These are phyloP conservation scores for Coprinellus micaceus DNA, from an alignment of 768 basidiomycete species.

Conservation along the genomic window DNA sequence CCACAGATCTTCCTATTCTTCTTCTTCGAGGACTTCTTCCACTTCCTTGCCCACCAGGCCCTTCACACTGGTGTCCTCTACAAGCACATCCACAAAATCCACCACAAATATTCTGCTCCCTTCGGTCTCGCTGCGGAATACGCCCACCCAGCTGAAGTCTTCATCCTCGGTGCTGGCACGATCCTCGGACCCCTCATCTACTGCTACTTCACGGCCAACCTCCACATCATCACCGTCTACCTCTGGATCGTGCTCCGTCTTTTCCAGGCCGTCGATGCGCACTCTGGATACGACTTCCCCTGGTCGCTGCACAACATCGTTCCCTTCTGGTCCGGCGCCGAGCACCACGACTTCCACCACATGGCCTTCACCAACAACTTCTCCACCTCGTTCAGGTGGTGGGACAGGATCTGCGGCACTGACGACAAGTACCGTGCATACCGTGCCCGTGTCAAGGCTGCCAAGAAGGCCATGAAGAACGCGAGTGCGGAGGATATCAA, in stretches of 20 bases:
- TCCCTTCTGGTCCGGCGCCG: slow-evolving; percentile 96
- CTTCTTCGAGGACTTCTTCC: slow-evolving; percentile 93
- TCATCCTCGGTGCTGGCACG: slow-evolving; percentile 91
- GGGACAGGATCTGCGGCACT: slow-evolving; percentile 85
- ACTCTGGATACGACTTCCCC: slow-evolving; percentile 96
- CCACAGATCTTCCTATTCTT: slow-evolving; percentile 88
- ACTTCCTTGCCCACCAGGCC: slow-evolving; percentile 89
- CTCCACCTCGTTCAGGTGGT: slow-evolving; percentile 93
- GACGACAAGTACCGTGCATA: slow-evolving; percentile 87
- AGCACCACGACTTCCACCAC: slow-evolving; percentile 98
- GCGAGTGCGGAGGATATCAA: slow-evolving; percentile 50
- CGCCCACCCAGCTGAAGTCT: slow-evolving; percentile 94
- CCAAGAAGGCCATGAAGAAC: slow-evolving; percentile 52
- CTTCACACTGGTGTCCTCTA: slow-evolving; percentile 83
- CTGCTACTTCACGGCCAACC: slow-evolving; percentile 65
- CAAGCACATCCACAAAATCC: slow-evolving; percentile 93
- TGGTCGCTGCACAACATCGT: slow-evolving; percentile 92
- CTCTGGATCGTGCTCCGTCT: slow-evolving; percentile 90
- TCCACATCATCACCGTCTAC: slow-evolving; percentile 93
- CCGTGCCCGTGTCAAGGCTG: slow-evolving; percentile 59
- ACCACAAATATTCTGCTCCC: slow-evolving; percentile 96
- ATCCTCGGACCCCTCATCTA: slow-evolving; percentile 85
- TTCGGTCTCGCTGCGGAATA: slow-evolving; percentile 98
- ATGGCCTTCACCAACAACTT: slow-evolving; percentile 94
- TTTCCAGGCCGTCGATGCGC: slow-evolving; percentile 96